phyloP scores from a whole-genome alignment of 1,284 basidiomycete genomes.

The Coniferiporia sulphurascens region DNA sequence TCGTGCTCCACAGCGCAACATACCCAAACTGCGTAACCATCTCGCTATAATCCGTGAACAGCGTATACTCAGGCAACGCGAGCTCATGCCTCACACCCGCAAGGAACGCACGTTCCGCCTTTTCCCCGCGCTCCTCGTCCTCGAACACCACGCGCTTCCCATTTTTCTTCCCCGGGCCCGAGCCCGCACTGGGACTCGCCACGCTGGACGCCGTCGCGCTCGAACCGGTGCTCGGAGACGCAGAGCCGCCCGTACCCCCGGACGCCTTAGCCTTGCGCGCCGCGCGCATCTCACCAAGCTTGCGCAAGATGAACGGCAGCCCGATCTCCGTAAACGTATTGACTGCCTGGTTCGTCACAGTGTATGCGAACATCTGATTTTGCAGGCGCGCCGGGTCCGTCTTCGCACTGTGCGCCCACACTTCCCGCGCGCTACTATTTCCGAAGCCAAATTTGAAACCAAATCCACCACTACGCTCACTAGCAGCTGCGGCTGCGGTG shows the following conservation, averaged over 20 bases:
- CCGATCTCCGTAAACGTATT: slow-evolving; percentile 83
- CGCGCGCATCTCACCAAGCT: slow-evolving; percentile 46
- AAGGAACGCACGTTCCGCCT: slow-evolving; percentile 69
- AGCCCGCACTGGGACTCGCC: not conserved
- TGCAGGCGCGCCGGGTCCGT: slow-evolving; percentile 70
- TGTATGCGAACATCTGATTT: slow-evolving; percentile 93
- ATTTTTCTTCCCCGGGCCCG: slow-evolving; percentile 25
- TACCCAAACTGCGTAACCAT: slow-evolving; percentile 97
- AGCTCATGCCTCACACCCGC: slow-evolving; percentile 76
- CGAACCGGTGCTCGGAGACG: not conserved
- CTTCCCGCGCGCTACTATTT: slow-evolving; percentile 21
- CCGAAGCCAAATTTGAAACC: no score
- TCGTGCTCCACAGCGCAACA: slow-evolving; percentile 86
- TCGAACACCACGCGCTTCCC: slow-evolving; percentile 68
- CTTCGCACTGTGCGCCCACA: slow-evolving; percentile 46
- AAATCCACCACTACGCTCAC: slow-evolving; percentile 18
- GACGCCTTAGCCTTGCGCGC: slow-evolving; percentile 30
- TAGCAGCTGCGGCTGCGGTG: not conserved
- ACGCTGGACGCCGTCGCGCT: slow-evolving; percentile 17
- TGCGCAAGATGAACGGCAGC: slow-evolving; percentile 75
- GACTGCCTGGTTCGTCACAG: slow-evolving; percentile 87
- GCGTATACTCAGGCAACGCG: slow-evolving; percentile 74
- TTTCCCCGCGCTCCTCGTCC: slow-evolving; percentile 51
- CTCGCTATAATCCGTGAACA: slow-evolving; percentile 87
- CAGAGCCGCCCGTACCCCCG: slow-evolving; percentile 18